Base-by-base conservation (phyloP, 1,284 basidiomycete species). In the Trametes polyzona region DNA sequence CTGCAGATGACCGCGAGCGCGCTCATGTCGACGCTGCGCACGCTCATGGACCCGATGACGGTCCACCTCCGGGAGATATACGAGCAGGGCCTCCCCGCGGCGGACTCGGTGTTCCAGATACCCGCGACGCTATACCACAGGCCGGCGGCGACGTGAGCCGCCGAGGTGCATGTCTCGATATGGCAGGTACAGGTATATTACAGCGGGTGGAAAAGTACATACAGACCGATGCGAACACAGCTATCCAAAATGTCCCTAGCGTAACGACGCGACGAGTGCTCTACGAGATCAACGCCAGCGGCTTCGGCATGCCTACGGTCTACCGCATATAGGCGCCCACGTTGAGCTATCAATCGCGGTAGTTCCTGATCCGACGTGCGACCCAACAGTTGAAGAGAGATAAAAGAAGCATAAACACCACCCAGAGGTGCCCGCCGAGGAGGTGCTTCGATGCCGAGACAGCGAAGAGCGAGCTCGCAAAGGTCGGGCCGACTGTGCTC, bases 1-100 rank as follows among this genome's bases (percentile, higher is more conserved):
- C 75, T 92, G 41, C 88, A 91, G 69, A 83, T 88, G 76, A 88
- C 89, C 4, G 84, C 87, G 1, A 83, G 82, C 50, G 83, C 82
- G 16, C 77, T 90, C 35, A 74, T 92, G 33, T 76, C 81, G 33
- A 79, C 87, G 2, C 70, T 92, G 24, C 74, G 82, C 58, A 81
- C 78, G 36, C 78, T 85, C 24, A 78, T 88, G 43, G 81, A 84
- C 65, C 83, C 82, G 9, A 73, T 82, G 71, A 70, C 78, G 6
- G 70, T 72, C n/a, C 80, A 79, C 47, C 52, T 82, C 30, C 73
- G 73, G 55, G 78, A 81, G 46, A 49, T 76, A 10, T 81, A 82
- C 59, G 63, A 69, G 35, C 55, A 69, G 36, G 66, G 65, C 6
- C 32, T 65, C n/a, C 63, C 61, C 17, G 57, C 56, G 19, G 53